phyloP scores from a whole-genome alignment of 73 alveolate species.

The Symbiodinium pilosum region DNA sequence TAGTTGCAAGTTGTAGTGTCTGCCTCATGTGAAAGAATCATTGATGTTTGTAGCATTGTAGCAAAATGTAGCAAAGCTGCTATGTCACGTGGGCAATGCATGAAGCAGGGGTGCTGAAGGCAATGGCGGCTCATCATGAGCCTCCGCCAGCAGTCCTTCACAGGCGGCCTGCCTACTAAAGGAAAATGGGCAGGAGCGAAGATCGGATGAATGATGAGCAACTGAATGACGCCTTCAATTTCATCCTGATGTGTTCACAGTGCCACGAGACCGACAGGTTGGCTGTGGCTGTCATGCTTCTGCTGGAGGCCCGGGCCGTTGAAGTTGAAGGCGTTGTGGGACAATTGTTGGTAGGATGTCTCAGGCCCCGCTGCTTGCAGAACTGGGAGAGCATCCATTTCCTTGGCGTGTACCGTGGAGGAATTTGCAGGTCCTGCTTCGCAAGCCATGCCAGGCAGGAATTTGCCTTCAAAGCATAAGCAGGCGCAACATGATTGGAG shows the following conservation, averaged over 20 bases:
- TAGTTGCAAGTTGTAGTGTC: neutral
- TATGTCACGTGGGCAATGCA: too few species aligned
- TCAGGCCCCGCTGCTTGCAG: slow-evolving; percentile 66
- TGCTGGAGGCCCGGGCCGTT: slow-evolving; percentile 28
- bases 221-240: too few species aligned
- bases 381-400: slow-evolving; percentile 69
- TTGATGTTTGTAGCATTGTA: neutral
- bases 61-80: neutral
- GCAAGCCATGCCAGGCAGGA: slow-evolving; percentile 26
- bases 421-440: slow-evolving; percentile 58
- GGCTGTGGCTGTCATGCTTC: slow-evolving; percentile 71
- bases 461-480: too few species aligned
- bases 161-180: neutral
- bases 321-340: neutral
- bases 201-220: too few species aligned
- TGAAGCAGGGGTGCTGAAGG: neutral
- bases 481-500: too few species aligned
- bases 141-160: slow-evolving; percentile 67
- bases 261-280: neutral
- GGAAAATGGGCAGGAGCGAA: too few species aligned
- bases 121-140: slow-evolving; percentile 50
- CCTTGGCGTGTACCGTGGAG: slow-evolving; percentile 80
- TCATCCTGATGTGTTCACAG: neutral
- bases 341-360: neutral
- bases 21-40: neutral